Base-by-base conservation (phyloP, 2,329 filamentous ascomycete species). In the Aureobasidium subglaciale region DNA sequence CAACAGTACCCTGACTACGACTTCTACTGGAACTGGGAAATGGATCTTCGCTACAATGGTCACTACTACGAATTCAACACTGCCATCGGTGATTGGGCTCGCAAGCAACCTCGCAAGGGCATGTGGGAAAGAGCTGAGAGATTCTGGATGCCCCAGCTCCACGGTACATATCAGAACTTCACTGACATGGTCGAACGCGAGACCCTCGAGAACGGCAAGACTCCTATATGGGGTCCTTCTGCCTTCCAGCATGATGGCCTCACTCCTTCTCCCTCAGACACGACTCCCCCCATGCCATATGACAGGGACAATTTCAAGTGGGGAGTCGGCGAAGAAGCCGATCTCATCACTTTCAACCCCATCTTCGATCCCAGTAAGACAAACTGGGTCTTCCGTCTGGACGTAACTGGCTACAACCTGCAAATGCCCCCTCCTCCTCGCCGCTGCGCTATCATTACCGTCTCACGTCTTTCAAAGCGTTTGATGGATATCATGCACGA, bases 1-100 rank as follows among this genome's bases (percentile, higher is more conserved):
- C 75, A 78, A 62, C 69, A 75, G 52, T 73, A 74, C 54, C 74
- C 71, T 15, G 75, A 78, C 60, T 78, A 78, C 59, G 76, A 78
- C 61, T 77, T 74, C 58, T 75, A 74, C 69, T 93, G 89, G 88
- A 92, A 92, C 70, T 92, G 88, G 88, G 90, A 95, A 68, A 89
- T 95, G 82, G 89, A 95, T 68, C 80, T 88, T 38, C 82, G 89
- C 40, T 86, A 87, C 64, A 87, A 83, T 0, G 89, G 89, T 8
- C 88, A 93, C 63, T 87, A 91, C 73, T 92, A 91, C 70, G 87
- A 93, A 64, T 81, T 93, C 62, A 81, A 90, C 59, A 80, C 83
- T 63, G 82, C 82, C 60, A 71, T 91, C 9, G 74, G 75, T 24
- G 72, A 79, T 5, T 89, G 88, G 72, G 80, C 81, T 24, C 79